phyloP scores from a whole-genome alignment of 371 early-diverging fungal genomes.

The Lichtheimia ramosa region DNA sequence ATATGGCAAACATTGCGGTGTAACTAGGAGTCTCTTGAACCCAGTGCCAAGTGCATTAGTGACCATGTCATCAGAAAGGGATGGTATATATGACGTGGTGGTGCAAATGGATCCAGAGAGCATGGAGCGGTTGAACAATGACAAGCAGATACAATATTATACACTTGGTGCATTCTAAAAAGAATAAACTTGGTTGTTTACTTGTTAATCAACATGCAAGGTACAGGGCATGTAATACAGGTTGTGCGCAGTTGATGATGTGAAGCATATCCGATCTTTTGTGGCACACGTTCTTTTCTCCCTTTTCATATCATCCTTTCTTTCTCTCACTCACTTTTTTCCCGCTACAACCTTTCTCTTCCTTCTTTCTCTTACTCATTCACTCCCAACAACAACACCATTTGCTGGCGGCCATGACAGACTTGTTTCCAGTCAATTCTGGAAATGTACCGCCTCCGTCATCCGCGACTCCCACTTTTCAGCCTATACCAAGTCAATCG shows the following conservation, averaged over 20 bases:
- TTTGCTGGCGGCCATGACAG: constrained; percentile 27
- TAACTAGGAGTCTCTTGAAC: neutral
- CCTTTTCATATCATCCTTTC: neutral
- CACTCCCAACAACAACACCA: neutral
- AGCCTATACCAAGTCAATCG: constrained; percentile 16
- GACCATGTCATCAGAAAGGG: neutral
- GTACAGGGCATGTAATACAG: neutral
- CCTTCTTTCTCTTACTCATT: neutral
- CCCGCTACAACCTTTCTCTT: neutral
- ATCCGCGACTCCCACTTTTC: constrained; percentile 28
- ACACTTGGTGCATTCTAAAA: neutral
- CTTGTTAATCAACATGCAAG: neutral
- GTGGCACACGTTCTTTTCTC: neutral
- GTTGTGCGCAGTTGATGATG: neutral
- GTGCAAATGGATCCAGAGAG: neutral
- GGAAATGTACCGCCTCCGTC: constrained; percentile 47
- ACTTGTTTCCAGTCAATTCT: constrained; percentile 47
- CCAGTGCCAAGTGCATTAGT: neutral
- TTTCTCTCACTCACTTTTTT: neutral
- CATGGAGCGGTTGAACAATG: neutral
- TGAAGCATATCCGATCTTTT: no score
- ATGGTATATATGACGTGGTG: neutral
- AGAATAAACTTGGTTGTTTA: neutral
- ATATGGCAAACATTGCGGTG: neutral
- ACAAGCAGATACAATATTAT: neutral